phyloP scores from a whole-genome alignment of 2,329 filamentous ascomycete species.

The Pestalotiopsis sp. region DNA sequence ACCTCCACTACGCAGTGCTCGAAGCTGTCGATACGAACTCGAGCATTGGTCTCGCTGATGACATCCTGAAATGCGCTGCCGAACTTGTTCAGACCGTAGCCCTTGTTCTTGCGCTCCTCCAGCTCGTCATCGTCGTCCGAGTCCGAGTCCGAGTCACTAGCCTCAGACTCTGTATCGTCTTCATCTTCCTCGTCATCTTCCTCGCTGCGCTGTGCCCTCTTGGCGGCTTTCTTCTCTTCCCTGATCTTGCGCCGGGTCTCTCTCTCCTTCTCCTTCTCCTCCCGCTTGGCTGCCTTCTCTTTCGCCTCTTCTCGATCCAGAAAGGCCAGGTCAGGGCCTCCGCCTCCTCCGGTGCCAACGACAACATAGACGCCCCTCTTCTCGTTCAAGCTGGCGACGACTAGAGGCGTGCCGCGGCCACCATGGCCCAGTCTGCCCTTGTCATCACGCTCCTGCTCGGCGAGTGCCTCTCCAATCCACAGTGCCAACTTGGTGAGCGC shows the following conservation, averaged over 20 bases:
- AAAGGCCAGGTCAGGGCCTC: conserved; percentile 72
- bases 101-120: conserved; percentile 57
- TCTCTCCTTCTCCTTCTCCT: conserved; percentile 63
- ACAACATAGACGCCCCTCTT: conserved; percentile 86
- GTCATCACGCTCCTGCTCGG: conserved; percentile 81
- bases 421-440: conserved; percentile 71
- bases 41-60: conserved; percentile 84
- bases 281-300: conserved; percentile 64
- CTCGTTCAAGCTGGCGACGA: conserved; percentile 89
- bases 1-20: conserved; percentile 98
- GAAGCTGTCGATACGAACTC: conserved; percentile 92
- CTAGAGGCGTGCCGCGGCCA: conserved; percentile 78
- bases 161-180: conserved; percentile 54
- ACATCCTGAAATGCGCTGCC: conserved; percentile 96
- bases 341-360: conserved; percentile 88
- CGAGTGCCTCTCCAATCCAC: conserved; percentile 91
- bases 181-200: conserved; percentile 53
- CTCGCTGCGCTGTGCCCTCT: conserved; percentile 47
- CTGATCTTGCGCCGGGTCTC: conserved; percentile 60
- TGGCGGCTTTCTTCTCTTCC: conserved; percentile 64
- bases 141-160: conserved; percentile 53
- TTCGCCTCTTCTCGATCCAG: conserved; percentile 68
- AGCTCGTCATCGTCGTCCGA: conserved; percentile 55
- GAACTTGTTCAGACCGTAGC: conserved; percentile 84
- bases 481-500: conserved; percentile 91